Conservation (phyloP, 257 asterid species). For the Fraxinus quadrangulata region DNA sequence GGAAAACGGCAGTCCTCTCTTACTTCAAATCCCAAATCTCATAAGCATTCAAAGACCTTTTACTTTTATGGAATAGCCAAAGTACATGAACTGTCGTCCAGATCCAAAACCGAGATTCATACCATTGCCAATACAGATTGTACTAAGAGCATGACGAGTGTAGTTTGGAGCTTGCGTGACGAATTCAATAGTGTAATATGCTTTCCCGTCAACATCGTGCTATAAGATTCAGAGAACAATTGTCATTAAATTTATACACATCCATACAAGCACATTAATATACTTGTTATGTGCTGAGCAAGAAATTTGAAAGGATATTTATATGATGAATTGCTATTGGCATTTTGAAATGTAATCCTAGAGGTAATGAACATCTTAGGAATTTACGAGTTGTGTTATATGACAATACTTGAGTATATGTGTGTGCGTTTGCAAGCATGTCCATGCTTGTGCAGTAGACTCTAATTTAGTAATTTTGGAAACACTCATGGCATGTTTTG, state of each 20-base stretch:
- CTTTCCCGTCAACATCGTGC: constrained; percentile 75
- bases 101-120: constrained; percentile 12
- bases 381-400: no score
- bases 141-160: constrained; percentile 84
- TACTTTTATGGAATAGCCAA: neutral
- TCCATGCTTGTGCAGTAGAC: no score
- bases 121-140: constrained; percentile 83
- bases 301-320: neutral
- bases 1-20: neutral
- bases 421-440: no score
- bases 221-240: constrained; percentile 36
- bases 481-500: no score
- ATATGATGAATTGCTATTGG: neutral
- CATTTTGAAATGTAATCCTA: neutral
- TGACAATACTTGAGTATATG: no score
- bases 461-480: no score
- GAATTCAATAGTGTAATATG: constrained; percentile 77
- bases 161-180: constrained; percentile 77
- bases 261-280: neutral
- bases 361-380: neutral
- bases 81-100: neutral
- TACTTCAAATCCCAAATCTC: neutral
- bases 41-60: neutral
- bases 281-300: neutral
- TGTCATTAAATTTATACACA: constrained; percentile 14